Evolutionary conservation across 352 stramenopile genomes (phyloP), one percentile per base, ranked within the genome.

Genomic region (Phytophthora citrophthora): DNA sequence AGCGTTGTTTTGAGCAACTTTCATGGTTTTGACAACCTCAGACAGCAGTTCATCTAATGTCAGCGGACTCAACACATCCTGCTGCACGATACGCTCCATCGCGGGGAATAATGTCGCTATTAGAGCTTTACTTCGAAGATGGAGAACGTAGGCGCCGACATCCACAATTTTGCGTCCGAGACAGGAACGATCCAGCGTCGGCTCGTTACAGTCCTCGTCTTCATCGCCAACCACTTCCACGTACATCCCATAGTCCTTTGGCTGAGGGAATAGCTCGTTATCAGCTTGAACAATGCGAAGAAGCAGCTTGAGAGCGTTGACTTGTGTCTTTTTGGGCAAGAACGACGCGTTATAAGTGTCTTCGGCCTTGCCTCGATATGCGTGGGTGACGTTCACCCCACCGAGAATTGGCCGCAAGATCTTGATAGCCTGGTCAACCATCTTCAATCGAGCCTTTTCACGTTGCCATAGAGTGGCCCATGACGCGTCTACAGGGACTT

Each of bases 321-420:
- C 18, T 45, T 91, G 81, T 16, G 70, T 76, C 3, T 34, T 39
- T 27, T 67, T 74, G 0, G 78, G 52, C 2, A 91, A 43, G n/a
- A 72, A 74, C 7, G 52, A 23, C 1, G 81, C 62, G 0, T 59
- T 51, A 41, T 86, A 89, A 11, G 44, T 32, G 7, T 32, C 62
- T 61, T 89, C 74, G 3, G 52, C 58, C 1, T 67, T 61, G 7
- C 55, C 39, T 34, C 64, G 70, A 39, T 93, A 82, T 13, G 82
- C 77, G 46, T 90, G 73, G 5, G 82, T 90, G 23, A 81, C 66
- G 39, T 91, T 85, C 29, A 86, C 73, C 20, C 80, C 79, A 5
- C 84, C 84, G 2, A 93, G 64, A 64, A 89, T 65, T 5, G 79
- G 77, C 23, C 54, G 51, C n/a, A 81, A 57, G 1, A 53, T 65